Evolutionary conservation across 164 flowering plant species (phyloP).

Genomic region (Buxus sempervirens): DNA sequence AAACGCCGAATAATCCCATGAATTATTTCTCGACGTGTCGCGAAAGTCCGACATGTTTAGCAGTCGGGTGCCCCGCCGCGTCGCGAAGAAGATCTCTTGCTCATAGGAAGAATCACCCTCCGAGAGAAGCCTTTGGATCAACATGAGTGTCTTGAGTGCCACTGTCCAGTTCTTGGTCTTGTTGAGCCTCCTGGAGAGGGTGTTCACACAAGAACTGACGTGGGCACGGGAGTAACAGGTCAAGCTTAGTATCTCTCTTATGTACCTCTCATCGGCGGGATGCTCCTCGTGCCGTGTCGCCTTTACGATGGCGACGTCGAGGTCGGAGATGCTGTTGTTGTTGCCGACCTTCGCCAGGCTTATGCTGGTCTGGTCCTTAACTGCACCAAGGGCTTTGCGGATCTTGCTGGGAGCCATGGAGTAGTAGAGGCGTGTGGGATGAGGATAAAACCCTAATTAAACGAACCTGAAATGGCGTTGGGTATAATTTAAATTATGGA

Average conservation of each 20-base stretch:
- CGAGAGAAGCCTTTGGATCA: slow-evolving; percentile 58
- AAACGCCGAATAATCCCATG: slow-evolving; percentile 89
- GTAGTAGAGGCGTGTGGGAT: no score
- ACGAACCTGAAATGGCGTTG: no score
- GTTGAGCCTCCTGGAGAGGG: slow-evolving; percentile 58
- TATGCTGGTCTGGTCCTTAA: slow-evolving; percentile 64
- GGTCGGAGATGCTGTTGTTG: slow-evolving; percentile 65
- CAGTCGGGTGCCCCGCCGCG: slow-evolving; percentile 71
- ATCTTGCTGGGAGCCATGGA: slow-evolving; percentile 64
- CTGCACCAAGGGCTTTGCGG: slow-evolving; percentile 73
- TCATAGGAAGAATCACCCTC: slow-evolving; percentile 71
- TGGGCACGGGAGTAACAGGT: slow-evolving; percentile 49
- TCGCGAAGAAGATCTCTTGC: slow-evolving; percentile 76
- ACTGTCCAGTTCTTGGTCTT: slow-evolving; percentile 87
- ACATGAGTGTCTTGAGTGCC: slow-evolving; percentile 64
- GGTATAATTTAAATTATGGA: no score
- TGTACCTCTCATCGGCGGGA: slow-evolving; percentile 67
- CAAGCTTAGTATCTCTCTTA: slow-evolving; percentile 49
- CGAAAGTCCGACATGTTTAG: slow-evolving; percentile 83
- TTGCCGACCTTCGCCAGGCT: slow-evolving; percentile 42
- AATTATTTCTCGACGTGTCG: slow-evolving; percentile 53
- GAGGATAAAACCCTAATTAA: no score
- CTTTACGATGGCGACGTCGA: slow-evolving; percentile 82
- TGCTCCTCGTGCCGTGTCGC: slow-evolving; percentile 85
- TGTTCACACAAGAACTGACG: slow-evolving; percentile 52